These are phyloP conservation scores for Boletus rubropictus DNA, from an alignment of 768 basidiomycete genomes.

Conservation along the genomic window DNA sequence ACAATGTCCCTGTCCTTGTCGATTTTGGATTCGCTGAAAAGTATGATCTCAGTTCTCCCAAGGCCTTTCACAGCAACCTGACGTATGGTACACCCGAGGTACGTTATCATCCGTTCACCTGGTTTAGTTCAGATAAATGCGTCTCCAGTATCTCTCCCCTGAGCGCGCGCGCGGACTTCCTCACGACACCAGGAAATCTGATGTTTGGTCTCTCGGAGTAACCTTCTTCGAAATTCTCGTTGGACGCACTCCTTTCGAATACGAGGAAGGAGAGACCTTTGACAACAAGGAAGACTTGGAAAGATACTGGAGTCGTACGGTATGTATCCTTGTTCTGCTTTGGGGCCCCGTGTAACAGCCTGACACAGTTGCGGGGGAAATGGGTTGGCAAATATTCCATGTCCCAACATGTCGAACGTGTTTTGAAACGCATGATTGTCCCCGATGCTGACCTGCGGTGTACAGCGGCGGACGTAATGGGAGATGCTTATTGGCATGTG, in stretches of 20 bases:
- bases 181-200: slow-evolving; percentile 92
- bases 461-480: slow-evolving; percentile 59
- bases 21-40: slow-evolving; percentile 96
- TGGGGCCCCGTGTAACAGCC: neutral
- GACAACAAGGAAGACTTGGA: slow-evolving; percentile 74
- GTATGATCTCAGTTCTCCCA: slow-evolving; percentile 58
- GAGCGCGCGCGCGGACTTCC: slow-evolving; percentile 82
- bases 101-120: slow-evolving; percentile 1
- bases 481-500: slow-evolving; percentile 60
- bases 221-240: slow-evolving; percentile 93
- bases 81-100: slow-evolving; percentile 92
- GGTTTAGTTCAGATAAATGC: neutral
- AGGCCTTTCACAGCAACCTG: slow-evolving; percentile 76
- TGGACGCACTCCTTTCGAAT: slow-evolving; percentile 89
- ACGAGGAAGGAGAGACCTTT: slow-evolving; percentile 74
- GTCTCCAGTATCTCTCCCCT: slow-evolving; percentile 76
- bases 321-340: slow-evolving; percentile 28
- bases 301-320: slow-evolving; percentile 82
- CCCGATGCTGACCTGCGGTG: slow-evolving; percentile 80
- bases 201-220: slow-evolving; percentile 79
- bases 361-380: slow-evolving; percentile 58
- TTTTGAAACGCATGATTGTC: slow-evolving; percentile 71
- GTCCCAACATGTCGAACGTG: slow-evolving; percentile 56
- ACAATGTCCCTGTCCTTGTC: slow-evolving; percentile 80
- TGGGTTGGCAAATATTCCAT: slow-evolving; percentile 73